Percentiles rank a stretch among this genome's conserved stretches.
These are phyloP conservation scores for Tetrapisispora namnaoensis DNA, from an alignment of 805 yeast genomes.

Conservation along the genomic window DNA sequence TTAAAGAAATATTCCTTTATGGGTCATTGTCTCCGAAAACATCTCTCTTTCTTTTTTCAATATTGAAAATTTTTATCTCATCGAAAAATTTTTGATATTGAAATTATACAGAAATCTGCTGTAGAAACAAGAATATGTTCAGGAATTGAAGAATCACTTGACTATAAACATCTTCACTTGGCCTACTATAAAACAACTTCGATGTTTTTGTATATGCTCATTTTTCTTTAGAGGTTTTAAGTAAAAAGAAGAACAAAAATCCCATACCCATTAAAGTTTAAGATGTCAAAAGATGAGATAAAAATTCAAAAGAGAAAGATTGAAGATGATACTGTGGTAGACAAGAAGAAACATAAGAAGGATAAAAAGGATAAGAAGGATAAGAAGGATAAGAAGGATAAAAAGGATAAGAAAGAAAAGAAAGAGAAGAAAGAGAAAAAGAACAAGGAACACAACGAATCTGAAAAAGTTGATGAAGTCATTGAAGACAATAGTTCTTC, in stretches of 20 bases:
- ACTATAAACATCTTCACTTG: not conserved
- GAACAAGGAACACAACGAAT: conserved; percentile 27
- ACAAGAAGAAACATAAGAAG: conserved; percentile 27
- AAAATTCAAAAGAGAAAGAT: conserved; percentile 33
- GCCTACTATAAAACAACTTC: too few relatives aligned
- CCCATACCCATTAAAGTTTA: not conserved
- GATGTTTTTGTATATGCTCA: not conserved
- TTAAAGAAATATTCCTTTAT: not conserved
- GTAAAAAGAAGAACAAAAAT: too few relatives aligned
- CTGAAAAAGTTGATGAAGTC: conserved; percentile 9
- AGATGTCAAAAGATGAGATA: conserved; percentile 31
- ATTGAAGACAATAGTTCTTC: conserved; percentile 3
- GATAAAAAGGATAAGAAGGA: conserved; percentile 26
- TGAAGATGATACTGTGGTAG: conserved; percentile 25
- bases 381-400: conserved; percentile 27
- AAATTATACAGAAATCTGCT: not conserved
- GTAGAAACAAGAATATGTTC: not conserved
- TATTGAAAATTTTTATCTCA: not conserved
- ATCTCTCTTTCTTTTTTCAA: not conserved
- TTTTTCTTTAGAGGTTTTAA: too few relatives aligned
- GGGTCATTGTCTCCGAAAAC: not conserved
- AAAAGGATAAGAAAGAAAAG: conserved; percentile 26
- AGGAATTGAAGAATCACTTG: too few relatives aligned
- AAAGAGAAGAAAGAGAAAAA: conserved; percentile 28
- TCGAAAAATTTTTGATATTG: not conserved